Evolutionary conservation across 371 early-diverging fungal species (phyloP), one percentile per base, ranked within the genome.

Genomic region (Mortierella sp.): DNA sequence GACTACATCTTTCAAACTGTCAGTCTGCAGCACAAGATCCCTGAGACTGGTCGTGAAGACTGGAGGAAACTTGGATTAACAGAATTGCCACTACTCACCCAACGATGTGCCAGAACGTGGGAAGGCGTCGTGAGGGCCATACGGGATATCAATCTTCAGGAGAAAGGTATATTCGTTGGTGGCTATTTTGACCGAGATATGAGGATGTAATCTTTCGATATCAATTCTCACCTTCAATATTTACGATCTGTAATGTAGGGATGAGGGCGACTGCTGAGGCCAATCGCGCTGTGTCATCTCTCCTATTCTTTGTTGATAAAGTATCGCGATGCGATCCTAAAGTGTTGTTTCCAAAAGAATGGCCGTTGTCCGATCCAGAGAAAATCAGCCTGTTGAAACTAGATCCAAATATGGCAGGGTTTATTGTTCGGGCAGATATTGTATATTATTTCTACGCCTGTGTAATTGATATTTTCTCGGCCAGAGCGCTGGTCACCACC

Each of bases 341-440:
- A 35, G 51, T 17, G 1, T 31, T 77, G 13, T 19, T 68, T 1
- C 72, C 68, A 12, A 55, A 35, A 5, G 72, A 77, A 8, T 77
- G 78, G 78, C 78, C 69, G 8, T 43, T 54, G 2, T 40, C 51
- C n/a, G 53, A 68, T 15, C 60, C 59, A 3, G 63, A 49, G 22
- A 68, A 68, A 13, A 23, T 68, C 3, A 51, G 35, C 2, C 45
- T 57, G 42, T 40, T 77, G 32, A 64, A 43, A 34, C 51, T 22
- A 0, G 61, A 77, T 42, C 59, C 68, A 12, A 61, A 65, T 17
- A 56, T 47, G 58, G 60, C 72, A 19, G 78, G 78, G 9, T 61
- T 56, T 15, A 72, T 77, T 43, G 31, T 72, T 22, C 72, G 78
- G n/a, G 78, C 72, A 12, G 72, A 77, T 26, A 68, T 72, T 61